phyloP scores from a whole-genome alignment of 1,284 basidiomycete species.

The Irpex sp. region DNA sequence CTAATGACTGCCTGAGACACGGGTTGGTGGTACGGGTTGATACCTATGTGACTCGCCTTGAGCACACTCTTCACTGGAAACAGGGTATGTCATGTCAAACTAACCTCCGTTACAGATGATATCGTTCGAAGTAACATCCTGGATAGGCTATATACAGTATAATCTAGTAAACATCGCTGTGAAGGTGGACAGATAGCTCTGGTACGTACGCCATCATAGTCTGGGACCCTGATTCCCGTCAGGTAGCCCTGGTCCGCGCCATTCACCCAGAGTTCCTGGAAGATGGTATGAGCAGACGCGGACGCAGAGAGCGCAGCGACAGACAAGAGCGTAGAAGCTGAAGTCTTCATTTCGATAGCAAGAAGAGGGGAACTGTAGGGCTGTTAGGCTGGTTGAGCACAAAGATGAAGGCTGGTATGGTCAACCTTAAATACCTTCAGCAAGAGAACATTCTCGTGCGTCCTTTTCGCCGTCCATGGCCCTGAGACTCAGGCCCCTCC shows the following conservation, averaged over 20 bases:
- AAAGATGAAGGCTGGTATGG: no score
- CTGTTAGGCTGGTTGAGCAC: no score
- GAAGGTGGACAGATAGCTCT: neutral
- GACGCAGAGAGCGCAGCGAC: neutral
- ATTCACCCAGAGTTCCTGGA: slow-evolving; percentile 9
- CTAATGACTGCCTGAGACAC: slow-evolving; percentile 46
- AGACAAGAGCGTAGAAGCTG: neutral
- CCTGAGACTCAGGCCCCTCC: no score
- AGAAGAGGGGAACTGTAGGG: no score
- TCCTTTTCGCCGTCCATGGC: neutral
- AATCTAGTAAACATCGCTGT: neutral
- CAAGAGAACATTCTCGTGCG: neutral
- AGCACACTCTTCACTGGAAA: neutral
- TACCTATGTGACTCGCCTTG: slow-evolving; percentile 14
- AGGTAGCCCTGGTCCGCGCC: slow-evolving; percentile 8
- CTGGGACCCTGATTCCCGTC: slow-evolving; percentile 2
- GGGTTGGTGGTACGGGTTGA: slow-evolving; percentile 54
- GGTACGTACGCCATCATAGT: slow-evolving; percentile 8
- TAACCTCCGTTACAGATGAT: slow-evolving; percentile 53
- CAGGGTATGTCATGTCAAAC: neutral
- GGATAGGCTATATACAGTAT: slow-evolving; percentile 42
- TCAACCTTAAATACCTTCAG: neutral
- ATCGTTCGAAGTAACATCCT: slow-evolving; percentile 48
- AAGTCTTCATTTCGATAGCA: neutral
- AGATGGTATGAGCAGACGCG: slow-evolving; percentile 8